Conservation (phyloP, 108 stramenopile species). For the Tribonema minus region DNA sequence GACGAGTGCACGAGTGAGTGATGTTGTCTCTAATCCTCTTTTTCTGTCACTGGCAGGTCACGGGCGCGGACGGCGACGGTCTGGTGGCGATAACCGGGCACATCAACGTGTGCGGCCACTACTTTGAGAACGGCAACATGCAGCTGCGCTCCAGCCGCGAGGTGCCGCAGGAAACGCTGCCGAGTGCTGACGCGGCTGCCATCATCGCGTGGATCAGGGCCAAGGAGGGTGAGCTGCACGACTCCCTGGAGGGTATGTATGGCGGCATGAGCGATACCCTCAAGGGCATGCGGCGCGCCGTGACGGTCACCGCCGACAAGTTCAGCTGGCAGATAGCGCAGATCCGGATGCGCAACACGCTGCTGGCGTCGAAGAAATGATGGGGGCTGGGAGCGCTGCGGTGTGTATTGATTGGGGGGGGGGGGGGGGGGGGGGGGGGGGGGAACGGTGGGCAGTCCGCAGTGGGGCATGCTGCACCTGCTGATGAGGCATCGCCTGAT, state of each 20-base stretch:
- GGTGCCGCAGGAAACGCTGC: not conserved
- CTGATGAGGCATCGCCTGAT: too few relatives aligned
- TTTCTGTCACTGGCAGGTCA: too few relatives aligned
- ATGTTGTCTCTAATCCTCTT: too few relatives aligned
- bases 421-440: too few relatives aligned
- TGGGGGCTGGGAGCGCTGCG: too few relatives aligned
- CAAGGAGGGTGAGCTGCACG: slow-evolving; percentile 27
- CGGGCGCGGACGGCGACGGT: too few relatives aligned
- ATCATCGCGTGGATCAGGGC: not conserved
- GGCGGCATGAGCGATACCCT: slow-evolving; percentile 3
- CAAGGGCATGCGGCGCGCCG: slow-evolving; percentile 33
- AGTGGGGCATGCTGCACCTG: too few relatives aligned
- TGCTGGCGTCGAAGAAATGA: too few relatives aligned
- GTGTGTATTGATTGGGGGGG: too few relatives aligned
- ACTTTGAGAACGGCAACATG: slow-evolving; percentile 56
- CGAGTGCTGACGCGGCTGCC: slow-evolving; percentile 1
- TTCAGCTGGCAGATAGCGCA: slow-evolving; percentile 31
- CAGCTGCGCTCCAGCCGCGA: slow-evolving; percentile 44
- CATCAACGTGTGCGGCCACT: slow-evolving; percentile 39
- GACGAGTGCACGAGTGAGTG: too few relatives aligned
- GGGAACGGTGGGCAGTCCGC: too few relatives aligned
- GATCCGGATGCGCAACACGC: slow-evolving; percentile 36
- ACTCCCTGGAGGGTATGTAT: slow-evolving; percentile 33
- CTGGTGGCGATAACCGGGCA: not conserved
- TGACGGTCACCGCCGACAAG: slow-evolving; percentile 20